These are phyloP conservation scores for Penicillium cosmopolitanum DNA, from an alignment of 495 filamentous ascomycete species.

Conservation along the genomic window DNA sequence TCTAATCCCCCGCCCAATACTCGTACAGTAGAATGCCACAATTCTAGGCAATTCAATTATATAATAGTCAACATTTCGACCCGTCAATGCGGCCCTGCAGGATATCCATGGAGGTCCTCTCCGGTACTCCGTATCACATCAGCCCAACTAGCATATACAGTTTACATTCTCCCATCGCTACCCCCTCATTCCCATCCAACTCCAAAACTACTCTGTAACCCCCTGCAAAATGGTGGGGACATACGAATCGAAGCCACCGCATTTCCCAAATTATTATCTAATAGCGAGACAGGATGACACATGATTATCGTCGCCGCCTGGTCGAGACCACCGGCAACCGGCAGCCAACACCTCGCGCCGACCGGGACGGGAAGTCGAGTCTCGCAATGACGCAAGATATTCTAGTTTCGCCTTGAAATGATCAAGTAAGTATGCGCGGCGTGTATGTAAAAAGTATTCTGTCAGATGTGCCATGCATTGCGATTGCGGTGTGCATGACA, in stretches of 20 bases:
- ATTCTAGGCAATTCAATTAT: constrained; percentile 4
- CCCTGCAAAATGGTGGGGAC: constrained; percentile 11
- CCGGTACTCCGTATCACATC: constrained; percentile 4
- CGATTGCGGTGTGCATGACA: background rate
- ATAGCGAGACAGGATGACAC: constrained; percentile 31
- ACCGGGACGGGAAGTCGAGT: constrained; percentile 3
- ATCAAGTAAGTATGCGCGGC: constrained; percentile 7
- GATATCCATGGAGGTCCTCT: background rate
- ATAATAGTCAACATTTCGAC: background rate
- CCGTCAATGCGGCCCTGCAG: background rate
- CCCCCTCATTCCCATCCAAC: background rate
- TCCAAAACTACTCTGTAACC: no score
- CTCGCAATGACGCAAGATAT: constrained; percentile 21
- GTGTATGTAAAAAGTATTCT: constrained; percentile 1
- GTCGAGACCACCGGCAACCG: constrained; percentile 22
- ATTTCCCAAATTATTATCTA: constrained; percentile 24
- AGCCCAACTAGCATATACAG: background rate
- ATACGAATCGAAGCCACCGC: background rate
- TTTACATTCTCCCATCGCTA: background rate
- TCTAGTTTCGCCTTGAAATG: background rate
- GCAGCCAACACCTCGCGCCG: background rate
- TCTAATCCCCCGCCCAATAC: background rate
- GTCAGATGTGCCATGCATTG: constrained; percentile 9
- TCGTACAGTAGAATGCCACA: background rate
- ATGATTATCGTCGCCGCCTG: constrained; percentile 23